Percentiles rank a stretch among this genome's conserved stretches.
phyloP scores from a whole-genome alignment of 73 alveolate genomes.

The Paramecium primaurelia region DNA sequence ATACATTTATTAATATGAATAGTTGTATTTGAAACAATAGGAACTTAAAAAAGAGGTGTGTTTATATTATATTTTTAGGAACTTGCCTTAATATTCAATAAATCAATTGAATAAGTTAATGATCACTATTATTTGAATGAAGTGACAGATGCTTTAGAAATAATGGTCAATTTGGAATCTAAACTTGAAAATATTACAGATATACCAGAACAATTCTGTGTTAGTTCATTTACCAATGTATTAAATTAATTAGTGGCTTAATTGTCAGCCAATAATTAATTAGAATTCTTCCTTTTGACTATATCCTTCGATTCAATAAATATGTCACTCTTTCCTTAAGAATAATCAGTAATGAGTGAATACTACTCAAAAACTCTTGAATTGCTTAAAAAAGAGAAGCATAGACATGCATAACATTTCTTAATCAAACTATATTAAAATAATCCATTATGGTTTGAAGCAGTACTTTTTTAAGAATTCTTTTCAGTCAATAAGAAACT shows the following conservation, averaged over 20 bases:
- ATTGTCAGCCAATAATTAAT: neutral
- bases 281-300: neutral
- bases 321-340: neutral
- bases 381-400: neutral
- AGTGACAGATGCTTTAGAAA: neutral
- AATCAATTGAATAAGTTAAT: neutral
- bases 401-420: neutral
- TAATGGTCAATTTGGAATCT: neutral
- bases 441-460: neutral
- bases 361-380: neutral
- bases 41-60: slow-evolving; percentile 5
- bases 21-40: neutral
- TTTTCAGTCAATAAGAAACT: neutral
- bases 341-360: neutral
- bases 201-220: neutral
- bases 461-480: neutral
- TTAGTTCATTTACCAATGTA: neutral
- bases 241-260: neutral
- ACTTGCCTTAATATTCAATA: neutral
- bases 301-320: neutral
- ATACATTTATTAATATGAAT: neutral
- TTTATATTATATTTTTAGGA: neutral
- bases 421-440: neutral
- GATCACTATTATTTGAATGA: neutral
- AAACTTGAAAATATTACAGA: neutral